Percentiles rank a stretch among this genome's conserved stretches.
Conservation (phyloP, 495 filamentous ascomycete species). For the Friedmanniomyces endolithicus region DNA sequence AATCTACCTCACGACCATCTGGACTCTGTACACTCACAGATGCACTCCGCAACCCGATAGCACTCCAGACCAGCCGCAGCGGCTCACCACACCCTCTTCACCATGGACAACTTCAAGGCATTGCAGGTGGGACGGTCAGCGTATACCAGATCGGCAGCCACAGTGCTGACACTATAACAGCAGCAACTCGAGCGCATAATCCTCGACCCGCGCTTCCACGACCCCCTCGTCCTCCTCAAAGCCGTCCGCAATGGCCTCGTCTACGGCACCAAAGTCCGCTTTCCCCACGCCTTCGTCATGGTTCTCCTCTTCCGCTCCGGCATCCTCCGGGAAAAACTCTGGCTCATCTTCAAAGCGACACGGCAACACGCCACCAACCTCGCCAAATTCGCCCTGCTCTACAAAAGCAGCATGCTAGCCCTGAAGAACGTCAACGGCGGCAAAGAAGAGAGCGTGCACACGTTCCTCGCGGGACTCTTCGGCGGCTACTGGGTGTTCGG, state of each 20-base stretch:
- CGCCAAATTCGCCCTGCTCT: constrained; percentile 75
- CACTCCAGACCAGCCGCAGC: not conserved
- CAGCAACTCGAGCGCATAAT: constrained; percentile 48
- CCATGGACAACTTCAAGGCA: constrained; percentile 1
- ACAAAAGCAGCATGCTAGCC: constrained; percentile 66
- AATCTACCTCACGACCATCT: not conserved
- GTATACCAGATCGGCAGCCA: not conserved
- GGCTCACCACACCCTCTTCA: not conserved
- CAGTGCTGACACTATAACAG: not conserved
- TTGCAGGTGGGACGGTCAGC: not conserved
- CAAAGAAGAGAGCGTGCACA: constrained; percentile 49
- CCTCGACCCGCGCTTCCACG: constrained; percentile 71
- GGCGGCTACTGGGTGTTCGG: constrained; percentile 94
- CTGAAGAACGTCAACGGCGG: constrained; percentile 51
- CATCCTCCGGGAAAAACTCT: constrained; percentile 68
- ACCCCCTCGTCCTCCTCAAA: constrained; percentile 72
- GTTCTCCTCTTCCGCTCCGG: constrained; percentile 87
- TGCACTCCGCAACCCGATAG: not conserved
- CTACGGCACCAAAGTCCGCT: constrained; percentile 95
- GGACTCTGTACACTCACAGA: not conserved
- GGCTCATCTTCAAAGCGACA: constrained; percentile 72
- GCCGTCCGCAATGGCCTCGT: constrained; percentile 90
- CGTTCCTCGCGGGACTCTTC: constrained; percentile 78
- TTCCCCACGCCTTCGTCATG: constrained; percentile 97
- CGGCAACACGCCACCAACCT: constrained; percentile 78